phyloP scores from a whole-genome alignment of 176 grass and related monocot species.

The Aegilops sharonensis region DNA sequence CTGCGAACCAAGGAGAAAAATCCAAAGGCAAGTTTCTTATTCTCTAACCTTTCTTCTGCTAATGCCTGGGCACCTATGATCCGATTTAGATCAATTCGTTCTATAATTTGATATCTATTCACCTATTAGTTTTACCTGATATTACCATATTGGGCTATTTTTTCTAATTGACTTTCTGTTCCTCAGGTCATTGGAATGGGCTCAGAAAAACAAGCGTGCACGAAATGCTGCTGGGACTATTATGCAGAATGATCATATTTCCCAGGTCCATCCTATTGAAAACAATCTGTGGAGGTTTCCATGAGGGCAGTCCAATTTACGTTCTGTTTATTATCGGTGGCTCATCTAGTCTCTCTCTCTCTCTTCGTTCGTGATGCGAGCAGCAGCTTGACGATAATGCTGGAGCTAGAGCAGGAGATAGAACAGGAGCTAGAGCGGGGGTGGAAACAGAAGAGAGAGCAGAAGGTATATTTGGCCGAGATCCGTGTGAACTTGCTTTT shows the following conservation, averaged over 20 bases:
- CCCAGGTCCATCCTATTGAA: background rate
- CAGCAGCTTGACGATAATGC: slow-evolving; percentile 55
- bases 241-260: background rate
- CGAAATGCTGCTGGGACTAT: background rate
- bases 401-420: background rate
- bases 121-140: background rate
- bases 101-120: background rate
- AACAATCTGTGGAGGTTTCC: background rate
- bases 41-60: background rate
- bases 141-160: background rate
- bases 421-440: background rate
- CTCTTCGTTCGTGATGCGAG: background rate
- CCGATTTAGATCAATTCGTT: background rate
- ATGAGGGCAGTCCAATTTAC: background rate
- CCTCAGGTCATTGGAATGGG: background rate
- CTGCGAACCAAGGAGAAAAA: background rate
- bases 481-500: background rate
- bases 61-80: background rate
- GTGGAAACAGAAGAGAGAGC: slow-evolving; percentile 46
- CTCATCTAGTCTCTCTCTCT: background rate
- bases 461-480: slow-evolving; percentile 44
- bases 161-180: background rate
- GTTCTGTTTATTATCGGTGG: background rate
- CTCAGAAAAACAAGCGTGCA: background rate
- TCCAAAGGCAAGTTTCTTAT: slow-evolving; percentile 6